Evolutionary conservation across 192 early-diverging fungal genomes (phyloP), one percentile per base, ranked within the genome.

Genomic region (Backusella luteola): DNA sequence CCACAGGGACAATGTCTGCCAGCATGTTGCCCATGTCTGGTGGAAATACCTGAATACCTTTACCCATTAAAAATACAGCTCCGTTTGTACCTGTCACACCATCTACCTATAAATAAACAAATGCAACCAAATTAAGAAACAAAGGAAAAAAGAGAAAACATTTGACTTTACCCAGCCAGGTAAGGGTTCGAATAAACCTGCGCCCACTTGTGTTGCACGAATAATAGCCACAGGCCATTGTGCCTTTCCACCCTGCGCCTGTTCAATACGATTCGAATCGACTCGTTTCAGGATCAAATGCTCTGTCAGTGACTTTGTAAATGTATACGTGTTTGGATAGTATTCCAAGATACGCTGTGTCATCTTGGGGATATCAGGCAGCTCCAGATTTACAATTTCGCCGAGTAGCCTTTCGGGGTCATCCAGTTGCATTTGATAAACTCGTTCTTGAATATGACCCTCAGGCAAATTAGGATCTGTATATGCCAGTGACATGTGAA

Each of bases 311-410:
- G 82, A 77, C 59, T 88, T 88, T 4, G 87, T 84, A 72, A 88
- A 88, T 0, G 84, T 83, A 42, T 88, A 86, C 0, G 85, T 86
- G 52, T 85, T 88, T 36, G 87, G 87, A 73, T 88, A 88, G 21
- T 77, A 26, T 17, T 26, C 32, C 36, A 80, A 41, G 59, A 84
- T 77, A 5, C 79, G 76, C 23, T 84, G 82, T 1, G 82, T 84
- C 76, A 80, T 79, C 44, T 83, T 83, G 1, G 81, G 78, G 29
- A 83, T 83, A 41, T 83, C 81, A 52, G 77, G 75, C 34, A 84
- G 41, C 69, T 80, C 82, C 2, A 80, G 69, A 36, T 67, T 73
- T 1, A 84, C 78, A 29, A 84, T 84, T 26, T 80, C 78, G 42
- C 71, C 77, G 17, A 84, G 52, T 14, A 84, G 34, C 6, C 71